Evolutionary conservation across 768 basidiomycete genomes (phyloP).

Genomic region (Pseudohyphozyma bogoriensis): DNA sequence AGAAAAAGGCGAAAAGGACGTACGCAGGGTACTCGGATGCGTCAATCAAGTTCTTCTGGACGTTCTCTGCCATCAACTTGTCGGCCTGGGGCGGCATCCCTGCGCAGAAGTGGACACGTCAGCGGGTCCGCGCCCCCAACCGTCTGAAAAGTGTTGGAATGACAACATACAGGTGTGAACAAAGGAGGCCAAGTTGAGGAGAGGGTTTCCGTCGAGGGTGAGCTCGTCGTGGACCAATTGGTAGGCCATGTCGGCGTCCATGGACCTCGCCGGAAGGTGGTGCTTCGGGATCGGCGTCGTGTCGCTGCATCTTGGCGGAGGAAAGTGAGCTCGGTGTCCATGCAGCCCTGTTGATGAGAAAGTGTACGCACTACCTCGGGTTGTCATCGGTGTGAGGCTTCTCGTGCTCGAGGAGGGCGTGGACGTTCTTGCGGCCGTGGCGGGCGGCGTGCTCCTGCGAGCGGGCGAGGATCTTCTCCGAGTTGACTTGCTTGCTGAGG

Average conservation of each 20-base stretch:
- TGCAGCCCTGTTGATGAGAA: constrained; percentile 40
- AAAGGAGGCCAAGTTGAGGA: constrained; percentile 55
- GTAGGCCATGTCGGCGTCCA: constrained; percentile 35
- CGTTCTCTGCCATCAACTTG: constrained; percentile 55
- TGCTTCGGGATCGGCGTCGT: constrained; percentile 56
- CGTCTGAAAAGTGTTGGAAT: constrained; percentile 33
- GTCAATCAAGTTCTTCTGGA: constrained; percentile 59
- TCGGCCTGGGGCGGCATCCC: constrained; percentile 24
- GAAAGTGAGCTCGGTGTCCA: constrained; percentile 49
- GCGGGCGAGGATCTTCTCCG: constrained; percentile 54
- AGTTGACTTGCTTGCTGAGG: constrained; percentile 43
- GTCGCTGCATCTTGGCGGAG: constrained; percentile 56
- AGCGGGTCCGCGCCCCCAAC: constrained; percentile 43
- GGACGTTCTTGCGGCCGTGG: background rate
- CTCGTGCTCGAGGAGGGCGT: constrained; percentile 6
- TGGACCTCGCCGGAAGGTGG: constrained; percentile 44
- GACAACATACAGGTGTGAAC: constrained; percentile 58
- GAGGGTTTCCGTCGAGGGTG: constrained; percentile 28
- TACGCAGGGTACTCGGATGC: constrained; percentile 48
- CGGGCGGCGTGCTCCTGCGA: constrained; percentile 41
- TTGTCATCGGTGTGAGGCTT: background rate
- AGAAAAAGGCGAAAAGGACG: background rate
- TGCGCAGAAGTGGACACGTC: constrained; percentile 7
- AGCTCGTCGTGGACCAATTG: constrained; percentile 46
- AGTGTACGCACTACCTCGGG: constrained; percentile 41